Base-by-base conservation (phyloP, 441 rosid species). In the Jatropha podagrica region DNA sequence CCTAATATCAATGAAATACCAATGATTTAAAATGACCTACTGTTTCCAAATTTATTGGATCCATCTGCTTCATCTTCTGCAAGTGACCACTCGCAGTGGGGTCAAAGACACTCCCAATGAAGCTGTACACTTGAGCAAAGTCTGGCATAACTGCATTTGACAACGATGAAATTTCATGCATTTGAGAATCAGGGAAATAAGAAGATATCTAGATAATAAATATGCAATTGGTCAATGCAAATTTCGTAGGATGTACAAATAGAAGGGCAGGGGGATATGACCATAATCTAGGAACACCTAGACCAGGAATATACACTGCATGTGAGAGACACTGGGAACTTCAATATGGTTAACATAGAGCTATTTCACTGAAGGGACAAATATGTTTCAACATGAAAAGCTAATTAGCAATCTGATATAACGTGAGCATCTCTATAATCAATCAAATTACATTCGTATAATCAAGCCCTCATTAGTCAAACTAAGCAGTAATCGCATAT, bases 21-120 rank as follows among this genome's bases (percentile, higher is more conserved):
- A 26, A 6, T 61, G 46, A 49, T 68, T 37, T 7, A 65, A 44
- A 42, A 71, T 58, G 5, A 78, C 89, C 55, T 91, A 92, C 98
- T 41, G 98, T 92, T 88, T 96, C 96, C 69, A 89, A 71, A 79
- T 94, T 84, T 69, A 91, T 88, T 11, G 96, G 94, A 77, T 94
- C 98, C 99, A 96, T 94, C 87, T 88, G 91, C 86, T 91, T 94
- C 77, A 94, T 81, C 72, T 79, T 92, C 85, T 86, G 89, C 77
- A 94, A 67, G 77, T 96, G 99, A 72, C 81, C 95, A 60, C 90
- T 83, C 13, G 83, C 80, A 73, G 69, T 74, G 58, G 97, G 98
- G 79, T 96, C 99, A 75, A 96, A 96, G 74, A 94, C 88, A 75
- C 97, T 94, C 84, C 97, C 97, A 78, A 96, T 85, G 89, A 96